phyloP scores from a whole-genome alignment of 75 land plant genomes.

The Cunninghamia lanceolata region DNA sequence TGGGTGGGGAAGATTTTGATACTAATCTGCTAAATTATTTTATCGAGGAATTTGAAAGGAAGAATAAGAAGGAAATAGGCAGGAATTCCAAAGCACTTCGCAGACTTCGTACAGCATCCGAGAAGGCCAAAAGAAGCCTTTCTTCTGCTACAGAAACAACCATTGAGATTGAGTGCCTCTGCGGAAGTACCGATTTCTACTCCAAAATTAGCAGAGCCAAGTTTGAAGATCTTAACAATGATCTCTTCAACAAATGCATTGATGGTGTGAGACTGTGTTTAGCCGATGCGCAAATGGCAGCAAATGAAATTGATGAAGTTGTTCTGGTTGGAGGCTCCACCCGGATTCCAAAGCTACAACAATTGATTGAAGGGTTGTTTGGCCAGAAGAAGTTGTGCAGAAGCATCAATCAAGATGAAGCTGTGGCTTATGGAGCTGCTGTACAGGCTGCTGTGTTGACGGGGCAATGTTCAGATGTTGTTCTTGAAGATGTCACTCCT shows the following conservation, averaged over 20 bases:
- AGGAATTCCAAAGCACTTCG: constrained; percentile 22
- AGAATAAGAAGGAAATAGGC: constrained; percentile 40
- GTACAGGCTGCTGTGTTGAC: not conserved
- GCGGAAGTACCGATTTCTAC: constrained; percentile 18
- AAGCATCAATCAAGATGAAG: constrained; percentile 45
- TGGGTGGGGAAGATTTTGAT: constrained; percentile 38
- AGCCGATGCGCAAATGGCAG: constrained; percentile 19
- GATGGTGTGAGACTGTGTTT: constrained; percentile 32
- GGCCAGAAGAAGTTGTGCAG: constrained; percentile 41
- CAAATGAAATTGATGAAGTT: constrained; percentile 7
- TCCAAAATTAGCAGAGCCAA: constrained; percentile 19
- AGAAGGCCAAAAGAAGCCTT: constrained; percentile 35
- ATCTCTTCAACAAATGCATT: constrained; percentile 41
- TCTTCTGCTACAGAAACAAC: constrained; percentile 27
- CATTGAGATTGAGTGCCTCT: constrained; percentile 35
- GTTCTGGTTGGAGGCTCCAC: constrained; percentile 40
- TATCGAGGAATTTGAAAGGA: constrained; percentile 25
- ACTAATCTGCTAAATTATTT: constrained; percentile 31
- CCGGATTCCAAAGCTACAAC: constrained; percentile 43
- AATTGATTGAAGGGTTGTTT: constrained; percentile 31
- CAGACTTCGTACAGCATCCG: constrained; percentile 28
- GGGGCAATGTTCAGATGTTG: no score
- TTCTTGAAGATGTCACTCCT: no score
- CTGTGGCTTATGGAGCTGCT: constrained; percentile 41
- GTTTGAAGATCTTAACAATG: constrained; percentile 16